These are phyloP conservation scores for Plasmodium cynomolgi DNA, from an alignment of 169 alveolate species.

Conservation along the genomic window DNA sequence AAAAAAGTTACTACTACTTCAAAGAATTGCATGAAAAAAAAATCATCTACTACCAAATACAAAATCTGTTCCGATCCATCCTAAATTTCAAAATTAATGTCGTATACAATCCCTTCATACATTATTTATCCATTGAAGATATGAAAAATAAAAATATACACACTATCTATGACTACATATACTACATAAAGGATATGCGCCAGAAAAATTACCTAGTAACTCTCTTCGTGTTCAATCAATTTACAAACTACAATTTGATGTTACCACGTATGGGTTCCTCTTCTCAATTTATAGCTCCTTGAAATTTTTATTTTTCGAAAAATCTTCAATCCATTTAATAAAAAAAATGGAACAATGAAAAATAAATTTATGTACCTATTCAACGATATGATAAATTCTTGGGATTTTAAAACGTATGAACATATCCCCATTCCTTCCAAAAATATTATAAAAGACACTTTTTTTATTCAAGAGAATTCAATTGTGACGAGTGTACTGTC, in stretches of 20 bases:
- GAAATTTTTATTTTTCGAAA: conserved; percentile 33
- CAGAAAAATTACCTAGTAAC: conserved; percentile 1
- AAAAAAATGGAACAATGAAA: conserved; percentile 8
- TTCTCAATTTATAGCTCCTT: conserved; percentile 23
- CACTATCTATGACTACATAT: conserved; percentile 17
- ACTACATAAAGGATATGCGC: not conserved
- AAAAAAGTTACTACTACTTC: conserved; percentile 50
- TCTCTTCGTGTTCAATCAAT: conserved; percentile 12
- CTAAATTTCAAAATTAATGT: conserved; percentile 40
- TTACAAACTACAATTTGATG: conserved; percentile 29
- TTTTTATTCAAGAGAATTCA: conserved; percentile 11
- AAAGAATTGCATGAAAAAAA: conserved; percentile 61
- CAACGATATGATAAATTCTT: conserved; percentile 9
- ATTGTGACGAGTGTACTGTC: conserved; percentile 16
- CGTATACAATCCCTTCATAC: conserved; percentile 22
- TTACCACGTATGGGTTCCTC: not conserved
- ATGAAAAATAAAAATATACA: not conserved
- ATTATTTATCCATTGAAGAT: not conserved
- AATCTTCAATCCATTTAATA: conserved; percentile 1
- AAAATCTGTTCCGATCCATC: conserved; percentile 39
- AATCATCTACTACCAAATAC: conserved; percentile 45
- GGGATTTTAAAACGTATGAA: conserved; percentile 12
- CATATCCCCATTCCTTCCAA: conserved; percentile 1
- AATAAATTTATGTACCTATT: conserved; percentile 25
- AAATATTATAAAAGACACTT: not conserved